These are phyloP conservation scores for Vaccinium macrocarpon DNA, from an alignment of 148 eudicot genomes.

Conservation along the genomic window DNA sequence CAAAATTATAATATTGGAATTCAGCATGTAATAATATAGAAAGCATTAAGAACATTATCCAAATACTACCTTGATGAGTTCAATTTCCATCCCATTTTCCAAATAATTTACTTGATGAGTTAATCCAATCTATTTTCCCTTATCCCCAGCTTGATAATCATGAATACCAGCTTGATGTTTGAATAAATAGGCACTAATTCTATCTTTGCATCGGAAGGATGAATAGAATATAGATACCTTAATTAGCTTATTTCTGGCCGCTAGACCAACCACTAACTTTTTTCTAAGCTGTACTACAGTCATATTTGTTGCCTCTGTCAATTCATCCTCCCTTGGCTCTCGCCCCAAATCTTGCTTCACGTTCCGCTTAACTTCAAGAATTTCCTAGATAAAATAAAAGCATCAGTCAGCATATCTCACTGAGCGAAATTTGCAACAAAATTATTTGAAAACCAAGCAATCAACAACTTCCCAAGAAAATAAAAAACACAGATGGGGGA, in stretches of 20 bases:
- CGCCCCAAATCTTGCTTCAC: conserved; percentile 57
- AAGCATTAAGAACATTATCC: neutral
- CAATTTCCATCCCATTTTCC: neutral
- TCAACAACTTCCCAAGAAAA: neutral
- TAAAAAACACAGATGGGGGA: neutral
- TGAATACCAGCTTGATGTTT: neutral
- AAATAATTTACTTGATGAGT: neutral
- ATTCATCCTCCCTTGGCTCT: conserved; percentile 72
- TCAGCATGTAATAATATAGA: neutral
- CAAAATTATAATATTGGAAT: neutral
- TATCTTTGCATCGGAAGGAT: neutral
- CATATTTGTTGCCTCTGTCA: conserved; percentile 70
- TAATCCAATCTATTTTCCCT: neutral
- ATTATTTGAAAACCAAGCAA: neutral
- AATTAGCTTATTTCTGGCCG: conserved; percentile 88
- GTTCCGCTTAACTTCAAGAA: conserved; percentile 60
- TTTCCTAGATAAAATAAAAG: conserved; percentile 36
- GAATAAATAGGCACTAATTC: neutral
- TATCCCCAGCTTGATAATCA: neutral
- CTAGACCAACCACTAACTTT: conserved; percentile 66
- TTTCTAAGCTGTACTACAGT: conserved; percentile 43
- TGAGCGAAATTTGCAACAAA: neutral
- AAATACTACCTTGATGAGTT: neutral
- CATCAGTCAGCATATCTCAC: conserved; percentile 11
- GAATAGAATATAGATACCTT: conserved; percentile 43